phyloP scores from a whole-genome alignment of 2,329 filamentous ascomycete species.

The Calonectria crousiana region DNA sequence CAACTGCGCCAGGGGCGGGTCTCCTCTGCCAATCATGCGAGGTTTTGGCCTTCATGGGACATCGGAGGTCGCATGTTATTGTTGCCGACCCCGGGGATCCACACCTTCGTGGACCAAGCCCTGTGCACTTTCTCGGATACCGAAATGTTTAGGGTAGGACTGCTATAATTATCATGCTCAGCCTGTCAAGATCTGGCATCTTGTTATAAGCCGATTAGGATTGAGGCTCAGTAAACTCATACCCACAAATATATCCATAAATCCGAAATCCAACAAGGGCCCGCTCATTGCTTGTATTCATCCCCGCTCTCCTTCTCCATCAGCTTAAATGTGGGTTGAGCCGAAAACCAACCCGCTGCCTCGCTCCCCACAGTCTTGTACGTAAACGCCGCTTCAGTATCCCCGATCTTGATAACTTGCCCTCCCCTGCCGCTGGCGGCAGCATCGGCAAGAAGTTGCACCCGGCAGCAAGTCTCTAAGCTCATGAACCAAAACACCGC shows the following conservation, averaged over 20 bases:
- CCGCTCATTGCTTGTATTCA: not conserved
- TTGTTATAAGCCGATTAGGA: not conserved
- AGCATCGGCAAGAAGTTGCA: conserved; percentile 23
- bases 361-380: conserved; percentile 17
- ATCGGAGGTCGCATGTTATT: not conserved
- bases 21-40: not conserved
- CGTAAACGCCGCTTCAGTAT: conserved; percentile 16
- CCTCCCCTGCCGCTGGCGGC: conserved; percentile 16
- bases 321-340: conserved; percentile 16
- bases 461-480: conserved; percentile 23
- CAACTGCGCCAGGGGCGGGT: not conserved
- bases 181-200: not conserved
- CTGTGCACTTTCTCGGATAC: not conserved
- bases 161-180: not conserved
- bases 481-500: conserved; percentile 24
- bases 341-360: conserved; percentile 22
- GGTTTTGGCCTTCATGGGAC: not conserved
- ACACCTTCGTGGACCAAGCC: not conserved
- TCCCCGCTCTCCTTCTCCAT: conserved; percentile 17
- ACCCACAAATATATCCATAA: not conserved
- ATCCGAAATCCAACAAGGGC: not conserved
- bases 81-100: not conserved
- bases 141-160: not conserved
- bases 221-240: not conserved
- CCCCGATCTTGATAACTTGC: conserved; percentile 3